Evolutionary conservation across 768 basidiomycete genomes (phyloP), one percentile per base, ranked within the genome.

Genomic region (Mycena indigotica): DNA sequence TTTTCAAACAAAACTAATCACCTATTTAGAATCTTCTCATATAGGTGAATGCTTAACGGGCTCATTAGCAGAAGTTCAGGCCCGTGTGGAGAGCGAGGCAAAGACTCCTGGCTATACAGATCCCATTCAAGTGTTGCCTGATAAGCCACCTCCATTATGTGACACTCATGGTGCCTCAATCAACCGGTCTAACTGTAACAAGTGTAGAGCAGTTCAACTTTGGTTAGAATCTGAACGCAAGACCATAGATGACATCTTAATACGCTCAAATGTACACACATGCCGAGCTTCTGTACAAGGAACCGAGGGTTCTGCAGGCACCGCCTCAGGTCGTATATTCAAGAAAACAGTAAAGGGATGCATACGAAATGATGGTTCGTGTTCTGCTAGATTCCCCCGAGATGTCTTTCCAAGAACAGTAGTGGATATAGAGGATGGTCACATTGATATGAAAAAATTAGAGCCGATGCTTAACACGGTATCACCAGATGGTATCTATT

Each of bases 391-490:
- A 2, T 57, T 57, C 38, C 56, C 56, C 0, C 12, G 56, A 26
- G 50, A 50, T 4, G 4, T 55, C 2, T 46, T 49, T 28, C 23
- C 15, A 15, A 35, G 64, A 29, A 58, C 54, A 2, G 54, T 54
- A 23, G 46, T 69, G 6, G 70, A 69, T 40, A 24, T 65, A 5
- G 40, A 40, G 0, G 67, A 70, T 29, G 75, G 68, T 8, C 13
- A 50, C 59, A 48, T 64, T 19, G 8, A 60, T 56, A 53, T 69
- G 58, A 68, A 71, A 67, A 67, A 70, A 49, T 30, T 49, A 2
- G 75, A 77, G 53, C n/a, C 62, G 2, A 61, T 50, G 60, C 49
- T 77, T 5, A 77, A 77, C 55, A 69, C 60, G 0, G 61, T 69
- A 13, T 67, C 66, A 0, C 55, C 64, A 2, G n/a, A 51, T 1